phyloP scores from a whole-genome alignment of 2,329 filamentous ascomycete species.

The Pestalotiopsis sp. region DNA sequence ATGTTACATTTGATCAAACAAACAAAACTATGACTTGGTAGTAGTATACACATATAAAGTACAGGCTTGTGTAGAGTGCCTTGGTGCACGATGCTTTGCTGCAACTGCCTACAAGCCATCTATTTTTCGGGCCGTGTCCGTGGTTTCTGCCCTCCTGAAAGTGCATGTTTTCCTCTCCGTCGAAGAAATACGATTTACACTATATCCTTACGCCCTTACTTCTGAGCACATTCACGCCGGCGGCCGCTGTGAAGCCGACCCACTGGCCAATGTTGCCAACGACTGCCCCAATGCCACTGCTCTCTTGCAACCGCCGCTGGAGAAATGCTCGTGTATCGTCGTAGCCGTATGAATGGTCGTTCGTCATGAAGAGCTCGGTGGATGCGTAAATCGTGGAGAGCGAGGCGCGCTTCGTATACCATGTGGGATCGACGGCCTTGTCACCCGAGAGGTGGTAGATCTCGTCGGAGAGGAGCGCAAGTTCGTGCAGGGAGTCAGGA shows the following conservation, averaged over 20 bases:
- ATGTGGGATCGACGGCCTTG: slow-evolving; percentile 76
- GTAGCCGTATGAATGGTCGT: slow-evolving; percentile 75
- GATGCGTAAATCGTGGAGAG: slow-evolving; percentile 66
- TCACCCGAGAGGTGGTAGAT: slow-evolving; percentile 90
- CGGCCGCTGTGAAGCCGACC: slow-evolving; percentile 78
- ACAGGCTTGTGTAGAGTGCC: no score
- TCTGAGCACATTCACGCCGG: slow-evolving; percentile 78
- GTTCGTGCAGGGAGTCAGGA: slow-evolving; percentile 74
- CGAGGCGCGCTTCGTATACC: slow-evolving; percentile 73
- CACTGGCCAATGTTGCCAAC: slow-evolving; percentile 72
- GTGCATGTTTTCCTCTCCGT: no score
- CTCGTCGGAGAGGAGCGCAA: slow-evolving; percentile 84
- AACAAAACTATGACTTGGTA: no score
- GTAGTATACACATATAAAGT: no score
- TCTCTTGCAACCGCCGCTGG: slow-evolving; percentile 72
- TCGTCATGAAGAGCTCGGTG: slow-evolving; percentile 92
- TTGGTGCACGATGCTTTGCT: no score
- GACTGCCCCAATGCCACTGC: slow-evolving; percentile 62
- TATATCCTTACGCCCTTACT: slow-evolving; percentile 86
- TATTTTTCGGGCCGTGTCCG: no score
- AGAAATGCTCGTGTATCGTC: slow-evolving; percentile 80
- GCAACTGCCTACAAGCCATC: no score
- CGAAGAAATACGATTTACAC: neutral
- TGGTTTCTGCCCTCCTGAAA: no score
- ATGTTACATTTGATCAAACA: no score